Evolutionary conservation across 257 asterid species (phyloP), one percentile per base, ranked within the genome.

Genomic region (Nicotiana otophora): DNA sequence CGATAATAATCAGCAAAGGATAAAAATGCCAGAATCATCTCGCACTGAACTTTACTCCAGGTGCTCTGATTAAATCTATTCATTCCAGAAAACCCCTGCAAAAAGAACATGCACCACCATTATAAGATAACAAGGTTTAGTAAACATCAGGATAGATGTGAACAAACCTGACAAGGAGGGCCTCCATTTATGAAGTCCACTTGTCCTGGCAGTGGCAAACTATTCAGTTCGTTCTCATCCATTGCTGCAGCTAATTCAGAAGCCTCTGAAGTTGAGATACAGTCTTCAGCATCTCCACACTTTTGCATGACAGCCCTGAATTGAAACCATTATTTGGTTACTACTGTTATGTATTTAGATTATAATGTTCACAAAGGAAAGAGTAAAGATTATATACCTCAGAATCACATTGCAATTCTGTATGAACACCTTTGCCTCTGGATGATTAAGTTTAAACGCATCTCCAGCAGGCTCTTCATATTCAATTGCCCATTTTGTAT

Each of bases 31-130:
- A 96, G 93, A 81, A 96, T 93, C 99, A 96, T 96, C 91, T 96
- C 99, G 11, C 98, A 96, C 69, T 96, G 98, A 63, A 96, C 99
- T 90, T 94, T 96, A 82, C 99, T 96, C 99, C 98, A 96, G 60
- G 98, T 89, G 91, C 98, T 93, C 46, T 91, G 94, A 62, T 90
- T 94, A 87, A 96, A 96, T 79, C 98, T 90, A 82, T 96, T 96
- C 99, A 96, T 96, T 80, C 99, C 98, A 82, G 98, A 96, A 82
- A 96, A 96, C 5, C 99, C 99, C 99, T 94, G 82, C 88, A 87
- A 84, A 80, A 87, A 69, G 81, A 81, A 81, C 80, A n/a, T 12
- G n/a, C 30, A 72, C 57, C 79, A 14, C 39, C 61, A 23, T 23
- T 46, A 42, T 48, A 74, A 46, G 39, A 60, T 74, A 42, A 48